Evolutionary conservation across 2,329 filamentous ascomycete species (phyloP), one percentile per base, ranked within the genome.

Genomic region (Cercospora sp.): DNA sequence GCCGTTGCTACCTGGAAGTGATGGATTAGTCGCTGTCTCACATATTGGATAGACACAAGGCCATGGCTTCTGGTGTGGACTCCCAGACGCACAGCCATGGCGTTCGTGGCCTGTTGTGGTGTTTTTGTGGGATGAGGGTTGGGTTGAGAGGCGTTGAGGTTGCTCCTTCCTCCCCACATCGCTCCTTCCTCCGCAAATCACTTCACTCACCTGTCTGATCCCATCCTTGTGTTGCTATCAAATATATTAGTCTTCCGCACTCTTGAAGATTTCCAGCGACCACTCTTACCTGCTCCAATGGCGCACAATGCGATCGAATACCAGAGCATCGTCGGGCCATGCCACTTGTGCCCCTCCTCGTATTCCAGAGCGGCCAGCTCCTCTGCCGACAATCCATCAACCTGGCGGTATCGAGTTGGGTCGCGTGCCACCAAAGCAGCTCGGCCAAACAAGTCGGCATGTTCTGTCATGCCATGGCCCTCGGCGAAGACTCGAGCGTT

Each of bases 341-440:
- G 83, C 87, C 90, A 92, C 75, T 88, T 90, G 83, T 92, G 89
- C 28, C 86, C 81, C 36, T 85, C 82, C 77, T 92, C 90, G 67
- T 88, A 82, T 48, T 82, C 81, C 18, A 94, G 83, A 12, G 82
- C 83, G 20, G 83, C 80, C 67, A 88, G 86, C 75, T 91, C 90
- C 0, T 82, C 81, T 16, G 89, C 83, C 64, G 83, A 80, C 1
- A 94, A 83, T 10, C 87, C 85, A 61, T 86, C 80, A 63, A 93
- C 83, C 36, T 84, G 81, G 66, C 91, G 89, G 76, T 85, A 91
- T 31, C 83, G 82, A 8, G 81, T 80, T 0, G 90, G 90, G 72
- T 90, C 87, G 77, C 92, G 90, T 2, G 91, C 91, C 18, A 93
- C 86, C 10, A 94, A 83, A 3, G 91, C 92, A 36, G 78, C 77